Percentiles rank a stretch among this genome's conserved stretches.
Evolutionary conservation across 1,139 yeast genomes (phyloP).

Genomic region (Yamadazyma mexicana): DNA sequence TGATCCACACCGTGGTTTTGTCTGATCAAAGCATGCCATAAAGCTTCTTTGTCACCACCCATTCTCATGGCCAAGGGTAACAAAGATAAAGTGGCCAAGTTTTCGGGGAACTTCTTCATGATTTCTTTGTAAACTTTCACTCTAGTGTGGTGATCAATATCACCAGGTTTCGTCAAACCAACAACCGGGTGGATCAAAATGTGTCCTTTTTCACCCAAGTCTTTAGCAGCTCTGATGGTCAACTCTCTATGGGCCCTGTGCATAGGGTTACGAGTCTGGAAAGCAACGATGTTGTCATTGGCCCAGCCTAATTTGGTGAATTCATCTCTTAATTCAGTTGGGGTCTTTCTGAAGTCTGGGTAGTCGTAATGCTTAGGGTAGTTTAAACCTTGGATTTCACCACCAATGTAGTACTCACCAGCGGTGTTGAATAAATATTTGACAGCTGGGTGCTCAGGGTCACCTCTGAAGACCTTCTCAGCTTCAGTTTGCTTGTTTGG

Average conservation of each 20-base stretch:
- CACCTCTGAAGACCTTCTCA: constrained; percentile 87
- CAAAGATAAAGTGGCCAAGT: constrained; percentile 85
- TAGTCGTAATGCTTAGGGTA: constrained; percentile 91
- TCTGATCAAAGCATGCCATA: constrained; percentile 97
- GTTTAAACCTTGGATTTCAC: constrained; percentile 78
- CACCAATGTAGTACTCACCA: constrained; percentile 87
- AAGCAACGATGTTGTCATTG: constrained; percentile 79
- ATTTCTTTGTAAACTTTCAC: constrained; percentile 93
- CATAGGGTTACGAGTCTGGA: constrained; percentile 98
- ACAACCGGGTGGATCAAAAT: constrained; percentile 95
- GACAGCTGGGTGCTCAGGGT: constrained; percentile 95
- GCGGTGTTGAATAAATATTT: constrained; percentile 70
- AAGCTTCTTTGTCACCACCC: constrained; percentile 99
- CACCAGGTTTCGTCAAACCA: constrained; percentile 96
- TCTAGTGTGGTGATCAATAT: constrained; percentile 95
- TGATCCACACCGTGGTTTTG: constrained; percentile 97
- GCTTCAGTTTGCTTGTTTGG: constrained; percentile 86
- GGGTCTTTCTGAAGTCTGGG: constrained; percentile 83
- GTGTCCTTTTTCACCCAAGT: constrained; percentile 51
- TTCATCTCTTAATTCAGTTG: constrained; percentile 85
- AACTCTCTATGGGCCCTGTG: constrained; percentile 97
- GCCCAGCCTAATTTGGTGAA: constrained; percentile 78
- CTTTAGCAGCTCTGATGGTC: constrained; percentile 87
- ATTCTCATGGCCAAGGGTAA: constrained; percentile 97
- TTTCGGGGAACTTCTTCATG: constrained; percentile 88